Conservation (phyloP, 2,329 filamentous ascomycete genomes). For the Fusarium ambrosium region DNA sequence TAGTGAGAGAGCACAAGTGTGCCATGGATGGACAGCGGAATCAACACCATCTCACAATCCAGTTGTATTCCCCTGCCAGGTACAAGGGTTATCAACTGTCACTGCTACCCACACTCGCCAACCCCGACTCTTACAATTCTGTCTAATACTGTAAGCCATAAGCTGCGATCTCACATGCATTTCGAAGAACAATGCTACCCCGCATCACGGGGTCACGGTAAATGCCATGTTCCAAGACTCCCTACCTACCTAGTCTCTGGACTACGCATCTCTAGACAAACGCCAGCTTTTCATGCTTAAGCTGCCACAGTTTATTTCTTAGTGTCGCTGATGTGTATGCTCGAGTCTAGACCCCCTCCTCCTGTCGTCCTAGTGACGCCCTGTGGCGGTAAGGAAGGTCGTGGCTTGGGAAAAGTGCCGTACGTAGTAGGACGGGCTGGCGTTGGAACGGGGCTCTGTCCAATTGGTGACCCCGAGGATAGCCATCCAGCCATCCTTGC, state of each 20-base stretch:
- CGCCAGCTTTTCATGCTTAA: neutral
- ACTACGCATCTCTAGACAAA: neutral
- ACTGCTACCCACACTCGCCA: neutral
- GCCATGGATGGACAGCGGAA: neutral
- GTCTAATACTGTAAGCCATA: neutral
- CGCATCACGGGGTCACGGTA: neutral
- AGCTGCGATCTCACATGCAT: neutral
- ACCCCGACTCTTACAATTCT: neutral
- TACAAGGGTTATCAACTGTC: neutral
- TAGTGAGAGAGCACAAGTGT: neutral
- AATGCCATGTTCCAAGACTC: neutral
- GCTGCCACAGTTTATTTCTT: neutral
- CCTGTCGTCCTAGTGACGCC: neutral
- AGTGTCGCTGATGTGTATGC: neutral
- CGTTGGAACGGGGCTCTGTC: neutral
- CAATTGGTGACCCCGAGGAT: neutral
- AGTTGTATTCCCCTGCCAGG: neutral
- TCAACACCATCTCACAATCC: neutral
- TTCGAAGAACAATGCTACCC: neutral
- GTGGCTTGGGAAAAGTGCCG: neutral
- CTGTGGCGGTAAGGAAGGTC: slow-evolving; percentile 1
- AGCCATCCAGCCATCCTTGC: neutral
- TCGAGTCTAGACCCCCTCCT: neutral
- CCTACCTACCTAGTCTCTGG: neutral
- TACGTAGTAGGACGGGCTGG: neutral